Evolutionary conservation across 73 alveolate species (phyloP), one percentile per base, ranked within the genome.

Genomic region (Paramecium octaurelia): DNA sequence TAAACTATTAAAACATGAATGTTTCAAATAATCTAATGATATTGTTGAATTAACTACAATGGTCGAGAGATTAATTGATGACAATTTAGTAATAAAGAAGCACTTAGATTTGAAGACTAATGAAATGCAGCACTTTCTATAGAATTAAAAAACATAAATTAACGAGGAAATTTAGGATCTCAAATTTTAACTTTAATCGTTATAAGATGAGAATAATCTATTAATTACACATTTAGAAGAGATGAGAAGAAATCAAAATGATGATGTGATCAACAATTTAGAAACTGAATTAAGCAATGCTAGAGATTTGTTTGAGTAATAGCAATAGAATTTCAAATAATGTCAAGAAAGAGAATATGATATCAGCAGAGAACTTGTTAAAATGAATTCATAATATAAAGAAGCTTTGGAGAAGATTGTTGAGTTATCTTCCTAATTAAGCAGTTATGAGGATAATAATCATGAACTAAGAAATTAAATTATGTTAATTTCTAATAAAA

Each of bases 311-410:
- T 80, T 6, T 21, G 48, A 80, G 8, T 24, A 80, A 80, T 46
- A 31, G 75, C 35, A 80, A 44, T 23, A 42, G 46, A 80, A 43
- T 80, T 80, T 80, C 8, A 27, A 18, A 80, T 31, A 31, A 42
- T 80, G 91, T 80, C 10, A 48, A 44, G 70, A 80, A n/a, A 14
- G 91, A 48, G 75, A 80, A 80, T 42, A 80, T 14, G 68, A 77
- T 38, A 35, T 42, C 2, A 38, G 42, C 7, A 80, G 91, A 48
- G 70, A 80, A 80, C 27, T 80, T 12, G 34, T 31, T 24, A n/a
- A 14, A 42, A 24, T 80, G 14, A 80, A 46, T 10, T 35, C 91
- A 20, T 20, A 18, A 80, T 80, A 44, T 43, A 21, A 44, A 42
- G 48, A 42, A 3, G 20, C 43, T 16, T 43, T 40, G 24, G 91